Percentiles rank a stretch among this genome's conserved stretches.
Conservation (phyloP, 2,329 filamentous ascomycete species). For the Phoma sp. region DNA sequence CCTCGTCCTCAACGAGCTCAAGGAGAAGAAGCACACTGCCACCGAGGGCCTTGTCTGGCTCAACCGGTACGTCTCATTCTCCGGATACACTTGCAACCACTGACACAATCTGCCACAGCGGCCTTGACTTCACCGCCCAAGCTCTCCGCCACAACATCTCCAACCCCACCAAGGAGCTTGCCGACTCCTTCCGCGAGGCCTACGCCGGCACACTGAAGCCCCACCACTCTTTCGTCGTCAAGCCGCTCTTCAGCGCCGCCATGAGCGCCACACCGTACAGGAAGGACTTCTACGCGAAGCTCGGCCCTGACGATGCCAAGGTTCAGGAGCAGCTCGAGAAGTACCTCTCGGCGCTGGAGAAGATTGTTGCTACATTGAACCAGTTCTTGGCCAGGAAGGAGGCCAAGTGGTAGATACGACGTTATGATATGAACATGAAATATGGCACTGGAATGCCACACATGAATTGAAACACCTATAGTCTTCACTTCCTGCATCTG, state of each 20-base stretch:
- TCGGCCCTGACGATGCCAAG: slow-evolving; percentile 70
- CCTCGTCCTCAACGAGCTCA: slow-evolving; percentile 85
- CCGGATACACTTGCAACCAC: slow-evolving; percentile 8
- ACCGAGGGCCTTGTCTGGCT: slow-evolving; percentile 93
- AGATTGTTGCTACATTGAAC: slow-evolving; percentile 77
- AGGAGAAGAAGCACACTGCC: slow-evolving; percentile 85
- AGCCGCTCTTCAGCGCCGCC: slow-evolving; percentile 89
- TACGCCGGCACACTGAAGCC: slow-evolving; percentile 89
- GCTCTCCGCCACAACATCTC: slow-evolving; percentile 79
- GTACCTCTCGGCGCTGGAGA: slow-evolving; percentile 80
- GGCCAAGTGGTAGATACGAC: slow-evolving; percentile 38
- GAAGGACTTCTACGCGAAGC: slow-evolving; percentile 89
- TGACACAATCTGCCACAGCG: slow-evolving; percentile 59
- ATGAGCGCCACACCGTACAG: slow-evolving; percentile 94
- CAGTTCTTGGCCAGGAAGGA: slow-evolving; percentile 54
- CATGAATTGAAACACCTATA: neutral
- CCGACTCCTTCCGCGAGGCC: slow-evolving; percentile 82
- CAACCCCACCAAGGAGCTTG: slow-evolving; percentile 74
- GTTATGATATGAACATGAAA: neutral
- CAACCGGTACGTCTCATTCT: slow-evolving; percentile 67
- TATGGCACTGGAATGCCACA: slow-evolving; percentile 1
- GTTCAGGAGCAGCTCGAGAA: slow-evolving; percentile 68
- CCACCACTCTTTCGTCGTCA: slow-evolving; percentile 86
- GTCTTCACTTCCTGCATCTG: neutral
- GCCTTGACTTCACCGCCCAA: slow-evolving; percentile 90